Base-by-base conservation (phyloP, 208 protist genomes). In the Acanthamoeba lenticulata region DNA sequence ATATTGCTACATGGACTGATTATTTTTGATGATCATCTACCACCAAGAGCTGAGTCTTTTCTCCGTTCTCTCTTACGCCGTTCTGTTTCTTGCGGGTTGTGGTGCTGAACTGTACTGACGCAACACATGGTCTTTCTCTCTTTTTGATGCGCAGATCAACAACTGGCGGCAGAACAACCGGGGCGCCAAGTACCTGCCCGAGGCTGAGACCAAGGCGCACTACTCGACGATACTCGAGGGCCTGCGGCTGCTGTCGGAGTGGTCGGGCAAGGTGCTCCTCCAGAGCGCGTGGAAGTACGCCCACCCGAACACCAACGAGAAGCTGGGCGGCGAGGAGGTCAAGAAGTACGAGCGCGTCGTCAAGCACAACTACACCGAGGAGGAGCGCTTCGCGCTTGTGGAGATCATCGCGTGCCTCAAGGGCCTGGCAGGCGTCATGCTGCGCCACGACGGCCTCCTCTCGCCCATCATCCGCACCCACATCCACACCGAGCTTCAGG, bases 261-360 rank as follows among this genome's bases (percentile, higher is more conserved):
- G 96, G 97, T 96, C 95, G 1, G 85, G 89, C 21, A 29, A 52
- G 29, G 86, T 98, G 34, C 57, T 97, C 6, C 94, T 95, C 69
- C 96, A 97, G 95, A 89, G 49, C 79, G 96, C 96, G 32, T 98
- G 96, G 96, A 98, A 98, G 86, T 97, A 97, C 40, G 62, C 94
- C 40, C 81, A 97, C 45, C 96, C 97, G 13, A 96, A 95, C 57
- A 95, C 94, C 19, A 77, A 77, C 60, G 55, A 65, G 27, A 74
- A 92, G 86, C 57, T 55, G 36, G 89, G 62, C 13, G 24, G n/a
- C 32, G 89, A 74, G 45, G 49, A 57, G 34, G 49, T 69, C 5
- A 29, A 93, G 44, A 93, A 81, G 47, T 93, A 93, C 45, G 89
- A 77, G 49, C 72, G 90, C 52, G 96, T 97, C 29, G 96, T 97